A percentile compares a stretch with the other conserved stretches of the same genome.
Evolutionary conservation across 1,139 yeast genomes (phyloP).

Genomic region (Magnusiomyces magnusii): DNA sequence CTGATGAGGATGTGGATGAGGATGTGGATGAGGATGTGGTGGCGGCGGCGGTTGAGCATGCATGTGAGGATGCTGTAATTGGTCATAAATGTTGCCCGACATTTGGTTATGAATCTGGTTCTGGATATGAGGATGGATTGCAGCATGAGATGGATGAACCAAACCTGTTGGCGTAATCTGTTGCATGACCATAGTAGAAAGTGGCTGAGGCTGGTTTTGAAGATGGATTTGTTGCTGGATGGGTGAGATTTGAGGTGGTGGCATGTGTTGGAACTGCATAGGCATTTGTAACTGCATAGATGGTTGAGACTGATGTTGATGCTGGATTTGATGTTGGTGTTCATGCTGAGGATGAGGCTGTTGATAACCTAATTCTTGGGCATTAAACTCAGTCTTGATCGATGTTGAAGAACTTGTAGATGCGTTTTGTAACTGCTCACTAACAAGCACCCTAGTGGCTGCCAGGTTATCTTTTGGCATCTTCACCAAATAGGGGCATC

Average conservation of each 20-base stretch:
- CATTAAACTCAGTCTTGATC: not conserved
- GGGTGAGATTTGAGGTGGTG: not conserved
- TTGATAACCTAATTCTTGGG: not conserved
- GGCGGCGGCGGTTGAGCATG: not conserved
- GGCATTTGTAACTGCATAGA: not conserved
- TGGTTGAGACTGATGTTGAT: not conserved
- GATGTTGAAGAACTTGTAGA: not conserved
- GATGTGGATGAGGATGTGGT: not conserved
- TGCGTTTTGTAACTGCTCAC: constrained; percentile 2
- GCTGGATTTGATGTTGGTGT: not conserved
- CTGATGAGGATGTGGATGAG: not conserved
- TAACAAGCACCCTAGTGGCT: constrained; percentile 6
- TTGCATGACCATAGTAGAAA: not conserved
- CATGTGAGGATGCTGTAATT: not conserved
- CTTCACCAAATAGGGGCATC: constrained; percentile 17
- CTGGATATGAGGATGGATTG: not conserved
- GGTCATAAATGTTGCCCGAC: not conserved
- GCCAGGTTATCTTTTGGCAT: constrained; percentile 6
- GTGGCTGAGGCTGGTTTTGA: not conserved
- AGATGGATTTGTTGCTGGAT: not conserved
- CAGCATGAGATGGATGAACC: not conserved
- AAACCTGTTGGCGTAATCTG: not conserved
- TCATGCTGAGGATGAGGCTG: constrained; percentile 2
- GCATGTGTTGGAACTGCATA: not conserved
- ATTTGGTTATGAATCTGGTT: not conserved